phyloP scores from a whole-genome alignment of 148 eudicot genomes.

The Rhododendron henanense region DNA sequence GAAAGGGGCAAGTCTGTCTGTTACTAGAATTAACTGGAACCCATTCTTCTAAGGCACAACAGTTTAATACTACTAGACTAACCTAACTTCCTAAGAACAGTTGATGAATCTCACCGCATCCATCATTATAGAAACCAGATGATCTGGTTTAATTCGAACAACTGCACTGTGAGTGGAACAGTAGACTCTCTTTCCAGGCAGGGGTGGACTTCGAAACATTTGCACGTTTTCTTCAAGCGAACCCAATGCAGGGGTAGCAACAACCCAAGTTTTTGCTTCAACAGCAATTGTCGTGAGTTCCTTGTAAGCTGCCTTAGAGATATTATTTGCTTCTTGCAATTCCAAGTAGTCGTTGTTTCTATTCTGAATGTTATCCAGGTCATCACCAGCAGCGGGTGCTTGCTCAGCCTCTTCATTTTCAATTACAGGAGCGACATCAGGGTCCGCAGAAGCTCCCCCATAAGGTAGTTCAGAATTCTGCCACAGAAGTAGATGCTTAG shows the following conservation, averaged over 20 bases:
- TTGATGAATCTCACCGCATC: conserved; percentile 2
- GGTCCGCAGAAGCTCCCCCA: background rate
- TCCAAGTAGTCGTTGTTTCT: background rate
- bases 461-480: background rate
- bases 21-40: background rate
- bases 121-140: background rate
- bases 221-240: background rate
- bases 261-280: background rate
- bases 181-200: background rate
- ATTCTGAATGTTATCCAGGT: background rate
- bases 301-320: conserved; percentile 6
- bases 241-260: background rate
- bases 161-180: background rate
- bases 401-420: background rate
- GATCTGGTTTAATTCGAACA: background rate
- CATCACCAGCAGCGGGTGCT: background rate
- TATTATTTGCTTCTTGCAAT: conserved; percentile 6
- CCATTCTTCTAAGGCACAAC: background rate
- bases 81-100: background rate
- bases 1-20: background rate
- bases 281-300: conserved; percentile 1
- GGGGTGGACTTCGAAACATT: background rate
- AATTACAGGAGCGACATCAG: background rate
- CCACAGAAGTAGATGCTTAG: background rate
- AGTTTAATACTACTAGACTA: background rate